phyloP scores from a whole-genome alignment of 2,329 filamentous ascomycete genomes.

The Fulvia fulva region DNA sequence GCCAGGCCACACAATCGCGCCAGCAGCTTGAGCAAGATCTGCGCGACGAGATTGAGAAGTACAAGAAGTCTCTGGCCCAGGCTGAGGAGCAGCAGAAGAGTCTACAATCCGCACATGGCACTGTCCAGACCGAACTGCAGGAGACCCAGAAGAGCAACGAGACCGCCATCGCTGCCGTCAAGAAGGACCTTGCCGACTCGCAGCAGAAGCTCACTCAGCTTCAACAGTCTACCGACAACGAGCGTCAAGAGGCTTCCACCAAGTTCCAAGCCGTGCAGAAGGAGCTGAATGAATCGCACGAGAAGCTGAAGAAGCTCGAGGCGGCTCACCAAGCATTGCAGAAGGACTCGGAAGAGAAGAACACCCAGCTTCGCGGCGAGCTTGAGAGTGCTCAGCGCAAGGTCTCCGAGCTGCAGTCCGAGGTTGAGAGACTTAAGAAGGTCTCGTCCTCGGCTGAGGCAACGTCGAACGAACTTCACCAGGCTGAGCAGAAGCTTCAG shows the following conservation, averaged over 20 bases:
- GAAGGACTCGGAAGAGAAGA: slow-evolving; percentile 12
- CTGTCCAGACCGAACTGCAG: slow-evolving; percentile 12
- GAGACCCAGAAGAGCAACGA: slow-evolving; percentile 12
- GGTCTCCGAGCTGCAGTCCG: background rate
- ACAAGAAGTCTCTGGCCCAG: slow-evolving; percentile 6
- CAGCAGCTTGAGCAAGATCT: slow-evolving; percentile 13
- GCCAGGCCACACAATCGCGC: slow-evolving; percentile 9
- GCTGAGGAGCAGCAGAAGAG: slow-evolving; percentile 7
- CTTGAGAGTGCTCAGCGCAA: background rate
- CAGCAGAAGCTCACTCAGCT: slow-evolving; percentile 15
- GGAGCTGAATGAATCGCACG: slow-evolving; percentile 15
- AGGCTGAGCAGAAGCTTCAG: slow-evolving; percentile 13
- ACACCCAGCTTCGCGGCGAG: background rate
- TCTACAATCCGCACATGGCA: slow-evolving; percentile 10
- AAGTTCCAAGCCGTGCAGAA: slow-evolving; percentile 11
- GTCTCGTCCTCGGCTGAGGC: slow-evolving; percentile 10
- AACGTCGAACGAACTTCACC: slow-evolving; percentile 13
- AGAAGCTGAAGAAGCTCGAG: slow-evolving; percentile 17
- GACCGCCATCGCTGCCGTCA: slow-evolving; percentile 5
- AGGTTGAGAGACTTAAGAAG: slow-evolving; percentile 3
- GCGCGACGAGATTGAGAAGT: slow-evolving; percentile 10
- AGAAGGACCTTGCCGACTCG: slow-evolving; percentile 17
- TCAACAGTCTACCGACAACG: slow-evolving; percentile 7
- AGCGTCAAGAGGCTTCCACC: slow-evolving; percentile 8
- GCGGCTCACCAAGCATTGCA: slow-evolving; percentile 15